Evolutionary conservation across 2,329 filamentous ascomycete genomes (phyloP).

Genomic region (Zymoseptoria passerinii): DNA sequence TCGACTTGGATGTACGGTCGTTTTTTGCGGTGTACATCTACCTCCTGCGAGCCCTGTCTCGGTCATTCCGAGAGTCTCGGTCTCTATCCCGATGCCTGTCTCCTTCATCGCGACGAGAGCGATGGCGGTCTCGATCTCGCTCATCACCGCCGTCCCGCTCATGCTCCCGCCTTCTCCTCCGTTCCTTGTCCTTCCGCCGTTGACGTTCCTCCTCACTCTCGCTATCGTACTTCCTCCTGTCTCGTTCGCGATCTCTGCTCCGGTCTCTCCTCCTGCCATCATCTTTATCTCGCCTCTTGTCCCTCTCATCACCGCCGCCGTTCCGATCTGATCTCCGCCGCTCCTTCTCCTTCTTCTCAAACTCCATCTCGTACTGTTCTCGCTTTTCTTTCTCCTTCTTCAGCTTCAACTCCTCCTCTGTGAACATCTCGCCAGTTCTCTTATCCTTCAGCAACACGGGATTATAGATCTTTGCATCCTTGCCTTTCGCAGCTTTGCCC

Average conservation of each 20-base stretch:
- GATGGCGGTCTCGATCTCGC: slow-evolving; percentile 19
- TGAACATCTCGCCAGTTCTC: slow-evolving; percentile 53
- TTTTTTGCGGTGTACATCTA: not conserved
- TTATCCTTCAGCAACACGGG: slow-evolving; percentile 55
- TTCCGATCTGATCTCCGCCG: slow-evolving; percentile 16
- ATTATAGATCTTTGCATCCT: slow-evolving; percentile 52
- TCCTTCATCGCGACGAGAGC: slow-evolving; percentile 13
- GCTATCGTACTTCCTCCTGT: slow-evolving; percentile 14
- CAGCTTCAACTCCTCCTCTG: slow-evolving; percentile 52
- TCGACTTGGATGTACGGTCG: not conserved
- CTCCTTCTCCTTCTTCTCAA: slow-evolving; percentile 33
- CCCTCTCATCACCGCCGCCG: slow-evolving; percentile 2
- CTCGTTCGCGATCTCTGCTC: slow-evolving; percentile 13
- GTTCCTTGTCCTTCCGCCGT: slow-evolving; percentile 24
- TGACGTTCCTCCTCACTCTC: slow-evolving; percentile 22
- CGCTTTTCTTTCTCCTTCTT: slow-evolving; percentile 39
- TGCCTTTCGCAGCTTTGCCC: slow-evolving; percentile 56
- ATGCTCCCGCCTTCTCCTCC: slow-evolving; percentile 14
- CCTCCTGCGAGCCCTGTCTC: slow-evolving; percentile 13
- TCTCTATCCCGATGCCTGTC: slow-evolving; percentile 13
- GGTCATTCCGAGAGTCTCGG: slow-evolving; percentile 12
- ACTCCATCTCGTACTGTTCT: slow-evolving; percentile 37
- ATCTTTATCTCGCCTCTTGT: slow-evolving; percentile 5
- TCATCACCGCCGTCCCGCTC: slow-evolving; percentile 11
- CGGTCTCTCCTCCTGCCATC: slow-evolving; percentile 13